A percentile compares a stretch with the other conserved stretches of the same genome.
phyloP scores from a whole-genome alignment of 2,329 filamentous ascomycete genomes.

The Aspergillus unguis region DNA sequence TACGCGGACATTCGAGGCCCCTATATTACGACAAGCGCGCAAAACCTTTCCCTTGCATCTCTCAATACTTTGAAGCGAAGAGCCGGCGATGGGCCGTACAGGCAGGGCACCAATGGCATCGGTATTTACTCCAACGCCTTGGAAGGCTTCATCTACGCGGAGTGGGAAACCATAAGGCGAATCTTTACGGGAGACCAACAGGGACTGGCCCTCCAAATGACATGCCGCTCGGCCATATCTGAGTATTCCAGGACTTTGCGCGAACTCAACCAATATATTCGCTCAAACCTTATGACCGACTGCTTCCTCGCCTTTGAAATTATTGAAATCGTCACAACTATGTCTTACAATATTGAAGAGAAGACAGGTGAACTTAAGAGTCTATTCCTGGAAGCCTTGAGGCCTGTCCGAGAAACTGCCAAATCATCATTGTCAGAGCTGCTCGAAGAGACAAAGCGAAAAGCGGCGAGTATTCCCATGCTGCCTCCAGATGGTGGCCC shows the following conservation, averaged over 20 bases:
- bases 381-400: conserved; percentile 77
- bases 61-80: conserved; percentile 77
- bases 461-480: conserved; percentile 61
- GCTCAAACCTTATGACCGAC: conserved; percentile 79
- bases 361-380: conserved; percentile 82
- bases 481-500: conserved; percentile 76
- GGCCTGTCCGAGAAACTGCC: conserved; percentile 86
- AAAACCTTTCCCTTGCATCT: conserved; percentile 83
- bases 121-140: conserved; percentile 82
- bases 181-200: conserved; percentile 86
- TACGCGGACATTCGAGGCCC: conserved; percentile 84
- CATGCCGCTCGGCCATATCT: conserved; percentile 71
- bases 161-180: conserved; percentile 85
- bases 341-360: conserved; percentile 75
- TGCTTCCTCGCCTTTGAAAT: conserved; percentile 96
- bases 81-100: conserved; percentile 74
- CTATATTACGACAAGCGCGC: conserved; percentile 76
- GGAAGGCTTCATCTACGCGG: conserved; percentile 80
- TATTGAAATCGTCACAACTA: conserved; percentile 77
- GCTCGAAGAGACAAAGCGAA: conserved; percentile 75
- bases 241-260: conserved; percentile 82
- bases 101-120: conserved; percentile 84
- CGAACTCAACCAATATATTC: conserved; percentile 87
- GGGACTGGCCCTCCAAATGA: conserved; percentile 72
- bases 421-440: conserved; percentile 81